Evolutionary conservation across 2,329 filamentous ascomycete genomes (phyloP), one percentile per base, ranked within the genome.

Genomic region (Alternaria sp.): DNA sequence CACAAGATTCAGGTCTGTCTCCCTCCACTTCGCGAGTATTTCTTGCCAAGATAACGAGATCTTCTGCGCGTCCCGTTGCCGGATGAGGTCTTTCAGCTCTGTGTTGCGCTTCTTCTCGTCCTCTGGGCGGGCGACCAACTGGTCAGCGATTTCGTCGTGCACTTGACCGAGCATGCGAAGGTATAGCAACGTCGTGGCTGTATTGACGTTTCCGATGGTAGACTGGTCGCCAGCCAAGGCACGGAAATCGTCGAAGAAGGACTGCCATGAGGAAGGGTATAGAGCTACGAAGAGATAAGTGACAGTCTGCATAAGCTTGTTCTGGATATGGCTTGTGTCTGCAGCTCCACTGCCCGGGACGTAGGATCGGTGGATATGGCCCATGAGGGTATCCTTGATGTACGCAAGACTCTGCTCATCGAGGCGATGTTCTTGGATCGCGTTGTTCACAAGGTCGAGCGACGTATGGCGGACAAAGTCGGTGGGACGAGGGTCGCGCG

Each of bases 111-210:
- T 95, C 70, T 91, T 88, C 76, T 98, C 94, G 60, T 87, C 88
- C 47, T 87, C 88, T 55, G 93, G 90, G 43, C 95, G 89, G 51
- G 91, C 89, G 57, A 98, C 87, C 68, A 98, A 86, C 71, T 96
- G 90, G 82, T 99, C 96, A 67, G 95, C 96, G 75, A 99, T 97
- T 80, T 99, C 96, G 74, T 99, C 96, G 76, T 99, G 96, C 50
- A 99, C 90, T 33, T 94, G 96, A 69, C 90, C 88, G 50, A 98
- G 86, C 67, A 97, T 89, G 55, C 95, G 91, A 59, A 99, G 87
- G 81, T 97, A 98, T 72, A 99, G 88, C 33, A 94, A 84, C 51
- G 96, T 92, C 4, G 93, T 95, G 1, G 87, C 79, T 41, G 89
- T 81, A 76, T 97, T 97, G 76, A 93, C 89, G 67, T 85, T 87